Conservation (phyloP, 257 asterid species). For the Solanum chmielewskii region DNA sequence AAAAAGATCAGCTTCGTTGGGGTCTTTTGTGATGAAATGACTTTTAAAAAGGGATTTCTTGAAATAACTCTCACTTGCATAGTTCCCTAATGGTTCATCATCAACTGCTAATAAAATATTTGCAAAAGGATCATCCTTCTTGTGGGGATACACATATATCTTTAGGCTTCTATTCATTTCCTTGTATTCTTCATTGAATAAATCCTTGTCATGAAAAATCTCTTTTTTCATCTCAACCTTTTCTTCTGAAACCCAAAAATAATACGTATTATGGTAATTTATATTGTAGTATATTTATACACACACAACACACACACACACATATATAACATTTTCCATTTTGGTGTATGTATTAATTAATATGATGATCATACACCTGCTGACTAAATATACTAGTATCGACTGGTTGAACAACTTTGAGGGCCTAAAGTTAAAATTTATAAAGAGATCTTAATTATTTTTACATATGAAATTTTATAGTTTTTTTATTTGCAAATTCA, state of each 20-base stretch:
- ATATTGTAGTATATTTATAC: neutral
- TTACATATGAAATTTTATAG: neutral
- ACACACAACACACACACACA: too few relatives aligned
- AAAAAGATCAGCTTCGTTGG: conserved; percentile 66
- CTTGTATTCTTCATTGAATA: conserved; percentile 43
- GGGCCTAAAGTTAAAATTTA: neutral
- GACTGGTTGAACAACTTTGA: neutral
- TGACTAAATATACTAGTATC: neutral
- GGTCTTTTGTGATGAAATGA: conserved; percentile 58
- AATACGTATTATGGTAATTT: neutral
- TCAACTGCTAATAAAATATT: conserved; percentile 37
- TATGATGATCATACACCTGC: neutral
- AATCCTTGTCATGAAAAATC: conserved; percentile 36
- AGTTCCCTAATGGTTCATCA: conserved; percentile 57
- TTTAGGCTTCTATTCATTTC: conserved; percentile 55
- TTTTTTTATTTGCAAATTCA: neutral
- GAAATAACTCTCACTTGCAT: conserved; percentile 92
- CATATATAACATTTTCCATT: neutral
- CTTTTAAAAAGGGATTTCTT: conserved; percentile 51
- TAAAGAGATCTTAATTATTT: neutral
- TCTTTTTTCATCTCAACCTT: conserved; percentile 7
- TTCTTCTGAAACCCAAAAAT: conserved; percentile 6
- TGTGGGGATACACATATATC: conserved; percentile 65
- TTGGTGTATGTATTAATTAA: neutral
- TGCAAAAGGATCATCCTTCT: conserved; percentile 47